Conservation (phyloP, 495 filamentous ascomycete species). For the Trichodelitschia bisporula region DNA sequence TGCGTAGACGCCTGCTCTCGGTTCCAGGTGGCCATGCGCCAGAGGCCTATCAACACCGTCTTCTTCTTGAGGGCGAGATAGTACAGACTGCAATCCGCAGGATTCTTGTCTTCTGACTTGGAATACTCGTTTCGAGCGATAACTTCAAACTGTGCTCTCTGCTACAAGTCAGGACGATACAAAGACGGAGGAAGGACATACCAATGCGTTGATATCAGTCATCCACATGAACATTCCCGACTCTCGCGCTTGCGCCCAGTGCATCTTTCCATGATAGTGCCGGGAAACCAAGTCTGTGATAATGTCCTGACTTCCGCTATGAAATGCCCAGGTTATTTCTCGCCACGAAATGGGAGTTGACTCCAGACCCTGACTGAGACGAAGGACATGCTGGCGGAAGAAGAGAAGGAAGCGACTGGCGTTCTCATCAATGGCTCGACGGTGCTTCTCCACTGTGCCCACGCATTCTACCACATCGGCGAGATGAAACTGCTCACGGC, state of each 20-base stretch:
- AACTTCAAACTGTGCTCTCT: constrained; percentile 63
- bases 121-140: constrained; percentile 88
- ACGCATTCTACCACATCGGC: constrained; percentile 75
- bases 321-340: constrained; percentile 86
- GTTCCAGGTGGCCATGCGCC: constrained; percentile 88
- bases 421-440: constrained; percentile 80
- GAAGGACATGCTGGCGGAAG: constrained; percentile 62
- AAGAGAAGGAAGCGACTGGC: constrained; percentile 77
- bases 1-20: constrained; percentile 60
- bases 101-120: constrained; percentile 66
- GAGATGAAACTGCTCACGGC: constrained; percentile 71
- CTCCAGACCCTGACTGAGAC: constrained; percentile 23
- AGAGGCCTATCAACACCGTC: constrained; percentile 69
- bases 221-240: constrained; percentile 94
- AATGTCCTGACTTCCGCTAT: constrained; percentile 82
- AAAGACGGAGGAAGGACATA: constrained; percentile 19
- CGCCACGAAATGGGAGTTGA: constrained; percentile 55
- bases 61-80: constrained; percentile 89
- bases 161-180: not conserved
- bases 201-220: constrained; percentile 46
- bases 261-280: constrained; percentile 51
- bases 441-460: constrained; percentile 67
- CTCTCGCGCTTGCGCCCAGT: constrained; percentile 67
- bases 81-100: constrained; percentile 77
- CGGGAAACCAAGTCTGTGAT: constrained; percentile 65